phyloP scores from a whole-genome alignment of 441 rosid genomes.

The Adansonia rubrostipa region DNA sequence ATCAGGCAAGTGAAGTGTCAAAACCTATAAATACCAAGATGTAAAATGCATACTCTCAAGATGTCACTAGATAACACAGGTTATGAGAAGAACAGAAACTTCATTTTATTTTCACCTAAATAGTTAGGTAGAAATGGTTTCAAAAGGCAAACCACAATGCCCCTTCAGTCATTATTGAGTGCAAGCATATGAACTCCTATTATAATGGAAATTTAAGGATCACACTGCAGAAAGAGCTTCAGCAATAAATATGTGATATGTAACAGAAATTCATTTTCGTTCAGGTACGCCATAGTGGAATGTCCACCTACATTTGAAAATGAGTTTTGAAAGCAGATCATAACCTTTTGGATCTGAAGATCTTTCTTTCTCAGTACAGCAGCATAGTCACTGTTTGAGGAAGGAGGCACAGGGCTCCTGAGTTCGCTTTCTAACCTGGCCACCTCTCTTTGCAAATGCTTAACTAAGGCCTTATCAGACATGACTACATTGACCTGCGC shows the following conservation, averaged over 20 bases:
- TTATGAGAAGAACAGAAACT: neutral
- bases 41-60: neutral
- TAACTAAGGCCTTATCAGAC: constrained; percentile 96
- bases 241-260: no score
- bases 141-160: neutral
- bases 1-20: neutral
- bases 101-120: neutral
- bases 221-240: neutral
- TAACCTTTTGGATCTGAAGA: constrained; percentile 86
- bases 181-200: neutral
- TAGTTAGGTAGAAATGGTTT: neutral
- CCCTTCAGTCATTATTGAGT: neutral
- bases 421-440: constrained; percentile 92
- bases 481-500: constrained; percentile 95
- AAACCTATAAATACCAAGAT: neutral
- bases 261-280: neutral
- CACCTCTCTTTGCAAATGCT: constrained; percentile 91
- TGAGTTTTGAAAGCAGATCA: constrained; percentile 20
- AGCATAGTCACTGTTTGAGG: constrained; percentile 59
- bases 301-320: constrained; percentile 14
- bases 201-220: neutral
- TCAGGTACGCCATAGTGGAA: neutral
- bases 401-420: constrained; percentile 62
- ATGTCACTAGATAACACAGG: neutral
- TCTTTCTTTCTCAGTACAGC: constrained; percentile 77